These are phyloP conservation scores for Saccharum hybrid DNA, from an alignment of 202 grass and related monocot species.

Conservation along the genomic window DNA sequence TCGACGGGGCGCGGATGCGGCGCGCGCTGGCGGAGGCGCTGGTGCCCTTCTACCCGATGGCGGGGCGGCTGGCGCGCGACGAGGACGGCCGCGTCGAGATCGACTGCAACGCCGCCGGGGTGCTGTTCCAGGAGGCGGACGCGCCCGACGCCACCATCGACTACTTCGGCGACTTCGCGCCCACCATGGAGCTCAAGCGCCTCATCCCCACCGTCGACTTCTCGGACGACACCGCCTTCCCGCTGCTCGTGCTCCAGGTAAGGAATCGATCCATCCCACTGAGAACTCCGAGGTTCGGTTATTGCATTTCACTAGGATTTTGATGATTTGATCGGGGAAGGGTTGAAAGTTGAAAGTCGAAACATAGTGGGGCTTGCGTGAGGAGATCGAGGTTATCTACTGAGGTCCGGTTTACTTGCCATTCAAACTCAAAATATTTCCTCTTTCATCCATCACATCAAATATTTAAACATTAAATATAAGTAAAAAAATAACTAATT, in stretches of 20 bases:
- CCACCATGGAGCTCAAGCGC: conserved; percentile 77
- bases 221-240: conserved; percentile 70
- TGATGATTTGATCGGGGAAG: not conserved
- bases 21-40: conserved; percentile 68
- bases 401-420: too few species aligned
- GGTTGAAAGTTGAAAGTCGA: not conserved
- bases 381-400: too few species aligned
- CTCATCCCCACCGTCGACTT: conserved; percentile 78
- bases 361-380: not conserved
- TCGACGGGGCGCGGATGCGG: conserved; percentile 62
- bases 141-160: conserved; percentile 61
- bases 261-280: not conserved
- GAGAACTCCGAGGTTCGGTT: not conserved
- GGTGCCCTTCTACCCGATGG: conserved; percentile 87
- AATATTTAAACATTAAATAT: too few species aligned
- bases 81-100: conserved; percentile 82
- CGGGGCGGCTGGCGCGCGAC: conserved; percentile 70
- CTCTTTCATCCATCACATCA: too few species aligned
- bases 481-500: too few species aligned
- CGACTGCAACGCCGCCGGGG: conserved; percentile 71
- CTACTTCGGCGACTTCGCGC: conserved; percentile 78
- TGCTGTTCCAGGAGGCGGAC: conserved; percentile 81
- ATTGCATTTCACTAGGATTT: not conserved
- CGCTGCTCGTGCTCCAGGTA: conserved; percentile 84
- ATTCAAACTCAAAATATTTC: too few species aligned